phyloP scores from a whole-genome alignment of 805 yeast genomes.

The Candida michaelii region DNA sequence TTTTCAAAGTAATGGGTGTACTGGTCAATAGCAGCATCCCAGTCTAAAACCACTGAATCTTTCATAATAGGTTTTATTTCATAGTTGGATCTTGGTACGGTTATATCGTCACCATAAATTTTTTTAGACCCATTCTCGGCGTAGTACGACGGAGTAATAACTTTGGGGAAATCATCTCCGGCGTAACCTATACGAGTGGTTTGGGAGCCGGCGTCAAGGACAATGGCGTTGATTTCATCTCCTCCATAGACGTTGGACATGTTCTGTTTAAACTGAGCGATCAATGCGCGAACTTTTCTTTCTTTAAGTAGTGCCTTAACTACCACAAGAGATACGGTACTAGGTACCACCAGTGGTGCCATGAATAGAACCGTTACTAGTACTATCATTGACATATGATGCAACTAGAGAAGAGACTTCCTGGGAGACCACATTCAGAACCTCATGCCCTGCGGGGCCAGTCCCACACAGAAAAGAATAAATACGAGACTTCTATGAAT shows the following conservation, averaged over 20 bases:
- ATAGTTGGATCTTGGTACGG: conserved; percentile 49
- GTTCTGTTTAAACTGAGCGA: conserved; percentile 5
- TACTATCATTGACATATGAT: too few relatives aligned
- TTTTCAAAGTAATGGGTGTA: conserved; percentile 61
- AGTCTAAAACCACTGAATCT: conserved; percentile 68
- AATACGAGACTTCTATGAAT: not conserved
- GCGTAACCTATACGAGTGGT: conserved; percentile 86
- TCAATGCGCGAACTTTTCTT: too few relatives aligned
- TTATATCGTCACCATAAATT: conserved; percentile 41
- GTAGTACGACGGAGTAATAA: conserved; percentile 70
- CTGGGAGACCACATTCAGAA: too few relatives aligned
- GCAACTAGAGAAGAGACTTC: too few relatives aligned
- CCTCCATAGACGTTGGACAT: conserved; percentile 38
- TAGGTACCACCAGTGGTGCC: too few relatives aligned
- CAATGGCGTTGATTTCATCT: conserved; percentile 89
- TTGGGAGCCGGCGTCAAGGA: conserved; percentile 87
- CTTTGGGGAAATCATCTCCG: conserved; percentile 85
- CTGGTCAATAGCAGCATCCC: conserved; percentile 83
- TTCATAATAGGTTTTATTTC: conserved; percentile 58
- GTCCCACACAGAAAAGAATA: too few relatives aligned
- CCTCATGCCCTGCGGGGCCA: too few relatives aligned
- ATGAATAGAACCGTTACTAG: too few relatives aligned
- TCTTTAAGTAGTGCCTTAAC: too few relatives aligned
- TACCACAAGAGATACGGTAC: too few relatives aligned
- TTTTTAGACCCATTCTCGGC: conserved; percentile 21